Evolutionary conservation across 2,329 filamentous ascomycete species (phyloP).

Genomic region (Curvularia hawaiiensis): DNA sequence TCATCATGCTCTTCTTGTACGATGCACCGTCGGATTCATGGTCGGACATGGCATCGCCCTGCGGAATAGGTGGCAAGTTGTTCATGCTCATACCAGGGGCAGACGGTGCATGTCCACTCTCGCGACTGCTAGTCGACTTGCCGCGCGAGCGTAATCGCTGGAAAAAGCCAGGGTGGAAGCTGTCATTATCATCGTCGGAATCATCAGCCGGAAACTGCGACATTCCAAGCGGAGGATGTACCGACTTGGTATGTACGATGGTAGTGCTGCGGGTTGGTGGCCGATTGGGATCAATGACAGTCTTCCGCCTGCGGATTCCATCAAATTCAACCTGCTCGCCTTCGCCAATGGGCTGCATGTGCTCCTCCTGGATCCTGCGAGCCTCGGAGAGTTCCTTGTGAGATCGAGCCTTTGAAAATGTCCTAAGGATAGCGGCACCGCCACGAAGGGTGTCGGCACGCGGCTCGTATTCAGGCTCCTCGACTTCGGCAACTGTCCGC

Average conservation of each 20-base stretch:
- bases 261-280: conserved; percentile 39
- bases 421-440: conserved; percentile 82
- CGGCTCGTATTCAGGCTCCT: conserved; percentile 94
- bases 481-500: conserved; percentile 90
- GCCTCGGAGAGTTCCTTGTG: conserved; percentile 82
- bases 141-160: conserved; percentile 41
- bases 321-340: conserved; percentile 89
- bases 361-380: conserved; percentile 79
- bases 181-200: conserved; percentile 42
- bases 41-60: conserved; percentile 31
- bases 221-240: conserved; percentile 85
- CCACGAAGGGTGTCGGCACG: conserved; percentile 96
- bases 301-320: conserved; percentile 77
- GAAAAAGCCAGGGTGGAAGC: conserved; percentile 57
- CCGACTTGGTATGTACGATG: conserved; percentile 54
- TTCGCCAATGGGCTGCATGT: conserved; percentile 77
- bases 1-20: conserved; percentile 51
- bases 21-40: conserved; percentile 49
- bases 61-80: conserved; percentile 28
- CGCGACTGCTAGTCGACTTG: conserved; percentile 40
- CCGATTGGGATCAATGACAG: conserved; percentile 55
- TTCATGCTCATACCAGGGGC: conserved; percentile 29
- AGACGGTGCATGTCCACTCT: conserved; percentile 20
- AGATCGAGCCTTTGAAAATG: conserved; percentile 75
- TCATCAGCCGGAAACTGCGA: conserved; percentile 76